phyloP scores from a whole-genome alignment of 2,329 filamentous ascomycete genomes.

The Juglanconis sp. region DNA sequence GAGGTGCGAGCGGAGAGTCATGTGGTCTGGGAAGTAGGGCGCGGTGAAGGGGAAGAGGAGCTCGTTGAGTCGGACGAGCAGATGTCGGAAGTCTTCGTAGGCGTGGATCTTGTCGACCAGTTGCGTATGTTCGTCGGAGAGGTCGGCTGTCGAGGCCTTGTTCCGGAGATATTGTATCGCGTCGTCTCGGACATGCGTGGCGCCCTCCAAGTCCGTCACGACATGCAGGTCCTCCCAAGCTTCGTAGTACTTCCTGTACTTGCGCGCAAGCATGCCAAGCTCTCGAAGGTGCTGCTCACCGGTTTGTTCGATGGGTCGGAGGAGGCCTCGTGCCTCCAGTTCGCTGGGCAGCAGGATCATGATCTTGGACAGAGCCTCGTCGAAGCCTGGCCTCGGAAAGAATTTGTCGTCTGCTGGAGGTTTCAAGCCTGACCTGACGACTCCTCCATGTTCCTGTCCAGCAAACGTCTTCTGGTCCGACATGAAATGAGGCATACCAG shows the following conservation, averaged over 20 bases:
- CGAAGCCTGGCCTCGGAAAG: constrained; percentile 16
- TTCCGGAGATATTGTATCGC: constrained; percentile 35
- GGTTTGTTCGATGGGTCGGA: constrained; percentile 34
- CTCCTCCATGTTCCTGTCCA: neutral
- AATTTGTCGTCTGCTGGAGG: neutral
- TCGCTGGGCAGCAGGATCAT: constrained; percentile 30
- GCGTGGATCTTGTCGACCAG: constrained; percentile 32
- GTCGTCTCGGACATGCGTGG: constrained; percentile 37
- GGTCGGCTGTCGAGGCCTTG: constrained; percentile 19
- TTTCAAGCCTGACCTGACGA: neutral
- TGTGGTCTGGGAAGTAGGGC: constrained; percentile 42
- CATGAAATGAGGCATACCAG: neutral
- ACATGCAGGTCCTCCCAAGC: constrained; percentile 38
- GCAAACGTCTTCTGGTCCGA: too few species aligned
- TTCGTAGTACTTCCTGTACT: constrained; percentile 35
- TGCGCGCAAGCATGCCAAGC: constrained; percentile 35
- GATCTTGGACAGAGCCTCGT: constrained; percentile 23
- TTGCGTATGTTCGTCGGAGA: constrained; percentile 17
- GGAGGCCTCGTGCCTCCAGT: constrained; percentile 31
- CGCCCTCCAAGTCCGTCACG: constrained; percentile 27
- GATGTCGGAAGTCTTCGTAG: constrained; percentile 40
- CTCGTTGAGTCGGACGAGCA: constrained; percentile 35
- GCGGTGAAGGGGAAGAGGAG: constrained; percentile 37
- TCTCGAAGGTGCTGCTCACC: constrained; percentile 37
- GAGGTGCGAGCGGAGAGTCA: constrained; percentile 39